These are phyloP conservation scores for Penstemon davidsonii DNA, from an alignment of 257 asterid species.

Conservation along the genomic window DNA sequence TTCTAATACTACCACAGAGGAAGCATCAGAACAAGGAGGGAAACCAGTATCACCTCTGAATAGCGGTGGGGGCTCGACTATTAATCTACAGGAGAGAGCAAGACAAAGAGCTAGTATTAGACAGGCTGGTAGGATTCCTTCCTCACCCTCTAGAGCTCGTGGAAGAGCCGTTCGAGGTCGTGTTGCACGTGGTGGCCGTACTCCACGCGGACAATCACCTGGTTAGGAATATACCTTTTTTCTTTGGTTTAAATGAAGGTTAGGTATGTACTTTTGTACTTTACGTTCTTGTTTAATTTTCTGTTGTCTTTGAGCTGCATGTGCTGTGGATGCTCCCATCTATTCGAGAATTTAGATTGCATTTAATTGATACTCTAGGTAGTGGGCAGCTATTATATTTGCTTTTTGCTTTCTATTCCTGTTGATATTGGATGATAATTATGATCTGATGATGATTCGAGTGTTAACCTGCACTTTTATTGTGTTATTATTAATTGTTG, in stretches of 20 bases:
- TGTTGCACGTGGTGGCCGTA: slow-evolving; percentile 59
- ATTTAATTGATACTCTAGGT: background rate
- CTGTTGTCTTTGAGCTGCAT: background rate
- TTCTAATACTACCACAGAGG: slow-evolving; percentile 29
- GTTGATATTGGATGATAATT: background rate
- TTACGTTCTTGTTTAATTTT: background rate
- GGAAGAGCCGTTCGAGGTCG: slow-evolving; percentile 67
- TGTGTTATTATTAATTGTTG: no score
- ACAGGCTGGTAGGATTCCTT: slow-evolving; percentile 45
- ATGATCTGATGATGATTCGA: background rate
- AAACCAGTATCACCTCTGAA: slow-evolving; percentile 46
- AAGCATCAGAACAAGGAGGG: slow-evolving; percentile 48
- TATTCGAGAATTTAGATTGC: background rate
- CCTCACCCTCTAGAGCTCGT: slow-evolving; percentile 57
- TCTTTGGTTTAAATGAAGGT: no score
- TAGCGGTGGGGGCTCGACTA: slow-evolving; percentile 44
- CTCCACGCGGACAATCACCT: slow-evolving; percentile 52
- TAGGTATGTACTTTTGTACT: background rate
- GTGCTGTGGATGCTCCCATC: background rate
- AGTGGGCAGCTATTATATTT: background rate
- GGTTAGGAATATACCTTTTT: slow-evolving; percentile 30
- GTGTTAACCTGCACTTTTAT: no score
- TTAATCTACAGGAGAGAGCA: slow-evolving; percentile 69
- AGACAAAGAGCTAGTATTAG: slow-evolving; percentile 53
- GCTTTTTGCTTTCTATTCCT: background rate